Conservation (phyloP, 352 stramenopile genomes). For the Poterioochromonas sp. region DNA sequence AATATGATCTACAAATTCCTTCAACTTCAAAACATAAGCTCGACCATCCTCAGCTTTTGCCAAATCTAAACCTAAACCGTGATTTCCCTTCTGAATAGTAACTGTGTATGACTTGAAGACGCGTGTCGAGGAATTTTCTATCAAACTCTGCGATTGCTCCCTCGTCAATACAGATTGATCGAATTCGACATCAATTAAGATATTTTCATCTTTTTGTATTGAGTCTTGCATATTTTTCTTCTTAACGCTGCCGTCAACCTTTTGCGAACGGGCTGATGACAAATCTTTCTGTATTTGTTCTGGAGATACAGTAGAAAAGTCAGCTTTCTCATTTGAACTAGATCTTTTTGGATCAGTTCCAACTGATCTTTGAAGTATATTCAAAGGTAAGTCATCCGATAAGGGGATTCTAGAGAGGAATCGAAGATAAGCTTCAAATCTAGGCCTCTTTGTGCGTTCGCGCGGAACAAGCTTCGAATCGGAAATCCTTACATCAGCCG, state of each 20-base stretch:
- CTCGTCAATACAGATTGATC: neutral
- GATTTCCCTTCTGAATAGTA: slow-evolving; percentile 11
- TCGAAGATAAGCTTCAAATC: too few relatives aligned
- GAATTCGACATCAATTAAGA: neutral
- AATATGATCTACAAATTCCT: neutral
- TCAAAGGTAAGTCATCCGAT: too few relatives aligned
- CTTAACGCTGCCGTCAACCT: neutral
- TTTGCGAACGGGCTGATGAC: neutral
- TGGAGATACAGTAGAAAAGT: neutral
- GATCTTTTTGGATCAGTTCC: neutral
- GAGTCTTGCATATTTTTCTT: neutral
- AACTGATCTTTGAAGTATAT: too few relatives aligned
- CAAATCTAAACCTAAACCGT: slow-evolving; percentile 19
- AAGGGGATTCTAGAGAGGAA: too few relatives aligned
- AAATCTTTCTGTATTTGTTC: too few relatives aligned
- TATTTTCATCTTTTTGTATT: neutral
- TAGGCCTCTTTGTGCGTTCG: too few relatives aligned
- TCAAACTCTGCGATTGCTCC: neutral
- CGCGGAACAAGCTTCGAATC: too few relatives aligned
- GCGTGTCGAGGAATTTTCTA: neutral
- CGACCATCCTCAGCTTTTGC: neutral
- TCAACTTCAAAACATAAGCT: neutral
- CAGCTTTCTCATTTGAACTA: neutral
- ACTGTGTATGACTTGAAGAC: neutral
- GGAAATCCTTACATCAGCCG: too few relatives aligned